Evolutionary conservation across 208 protist species (phyloP), one percentile per base, ranked within the genome.

Genomic region (Crithidia brevicula): DNA sequence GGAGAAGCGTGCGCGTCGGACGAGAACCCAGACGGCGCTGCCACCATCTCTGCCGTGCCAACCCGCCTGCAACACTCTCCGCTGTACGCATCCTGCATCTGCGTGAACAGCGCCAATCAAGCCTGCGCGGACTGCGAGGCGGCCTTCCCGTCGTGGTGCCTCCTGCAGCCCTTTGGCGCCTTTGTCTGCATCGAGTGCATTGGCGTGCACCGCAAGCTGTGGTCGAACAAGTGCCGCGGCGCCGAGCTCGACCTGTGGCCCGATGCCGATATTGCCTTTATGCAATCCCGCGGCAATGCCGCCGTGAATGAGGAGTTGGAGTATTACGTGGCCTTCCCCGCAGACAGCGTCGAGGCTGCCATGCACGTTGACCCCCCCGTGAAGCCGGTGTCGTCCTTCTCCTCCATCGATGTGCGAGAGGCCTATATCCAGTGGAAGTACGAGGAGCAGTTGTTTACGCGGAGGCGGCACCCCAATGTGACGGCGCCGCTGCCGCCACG

Each of bases 131-230:
- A 93, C 65, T 93, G 88, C 70, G 76, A 63, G 11, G 82, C 66
- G 22, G 58, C 66, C 13, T 82, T 72, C 45, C 88, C 88, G 18
- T 89, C 80, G 22, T 93, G 88, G 88, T 78, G 67, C 38, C 65
- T 93, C 40, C 58, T 89, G 50, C 67, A 83, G 46, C 84, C 88
- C 10, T 91, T 89, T 72, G 88, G 88, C 23, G 73, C 58, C 10
- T 89, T 93, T 73, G 79, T 88, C 30, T 93, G 88, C 65, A 93
- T 93, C 59, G 53, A 86, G 45, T 91, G 88, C 65, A 77, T 91
- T 31, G 88, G 88, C 4, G 80, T 90, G 46, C 88, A 93, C 65
- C 82, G 88, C n/a, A 73, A 81, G 59, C 67, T 91, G 62, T 91
- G 88, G 88, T 61, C 88, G 31, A 79, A 85, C 52, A 80, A 80